Conservation (phyloP, 306 rosid genomes). For the Vachellia pachyceras region DNA sequence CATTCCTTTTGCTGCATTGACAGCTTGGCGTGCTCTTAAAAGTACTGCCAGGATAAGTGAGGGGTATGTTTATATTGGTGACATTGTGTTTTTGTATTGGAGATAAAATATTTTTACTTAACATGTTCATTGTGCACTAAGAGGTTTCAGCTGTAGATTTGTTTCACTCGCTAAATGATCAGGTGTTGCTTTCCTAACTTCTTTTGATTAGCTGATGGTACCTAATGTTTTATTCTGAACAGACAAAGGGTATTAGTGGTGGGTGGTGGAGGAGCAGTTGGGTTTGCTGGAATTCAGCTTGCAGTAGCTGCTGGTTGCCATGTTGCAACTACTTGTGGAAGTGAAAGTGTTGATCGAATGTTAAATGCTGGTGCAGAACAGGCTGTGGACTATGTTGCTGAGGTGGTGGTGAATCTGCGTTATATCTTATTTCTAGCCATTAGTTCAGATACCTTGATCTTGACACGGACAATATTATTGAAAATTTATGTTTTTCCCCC, state of each 20-base stretch:
- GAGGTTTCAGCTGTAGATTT: constrained; percentile 13
- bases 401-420: constrained; percentile 62
- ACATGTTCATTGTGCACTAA: constrained; percentile 7
- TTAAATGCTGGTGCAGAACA: constrained; percentile 91
- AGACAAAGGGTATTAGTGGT: constrained; percentile 87
- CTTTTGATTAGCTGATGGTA: constrained; percentile 37
- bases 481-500: background rate
- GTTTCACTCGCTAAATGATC: constrained; percentile 24
- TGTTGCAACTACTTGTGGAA: constrained; percentile 88
- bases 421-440: constrained; percentile 25
- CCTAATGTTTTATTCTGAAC: constrained; percentile 31
- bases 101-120: background rate
- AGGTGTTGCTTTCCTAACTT: background rate
- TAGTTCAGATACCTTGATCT: constrained; percentile 32
- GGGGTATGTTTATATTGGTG: constrained; percentile 67
- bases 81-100: constrained; percentile 25
- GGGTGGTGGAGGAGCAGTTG: constrained; percentile 99
- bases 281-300: constrained; percentile 84
- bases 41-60: constrained; percentile 87
- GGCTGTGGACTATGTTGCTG: constrained; percentile 83
- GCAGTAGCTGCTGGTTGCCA: constrained; percentile 82
- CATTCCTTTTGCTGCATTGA: constrained; percentile 96
- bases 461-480: constrained; percentile 14
- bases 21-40: constrained; percentile 96
- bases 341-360: constrained; percentile 65